These are phyloP conservation scores for Aegilops bicornis DNA, from an alignment of 176 grass and related monocot species.

Conservation along the genomic window DNA sequence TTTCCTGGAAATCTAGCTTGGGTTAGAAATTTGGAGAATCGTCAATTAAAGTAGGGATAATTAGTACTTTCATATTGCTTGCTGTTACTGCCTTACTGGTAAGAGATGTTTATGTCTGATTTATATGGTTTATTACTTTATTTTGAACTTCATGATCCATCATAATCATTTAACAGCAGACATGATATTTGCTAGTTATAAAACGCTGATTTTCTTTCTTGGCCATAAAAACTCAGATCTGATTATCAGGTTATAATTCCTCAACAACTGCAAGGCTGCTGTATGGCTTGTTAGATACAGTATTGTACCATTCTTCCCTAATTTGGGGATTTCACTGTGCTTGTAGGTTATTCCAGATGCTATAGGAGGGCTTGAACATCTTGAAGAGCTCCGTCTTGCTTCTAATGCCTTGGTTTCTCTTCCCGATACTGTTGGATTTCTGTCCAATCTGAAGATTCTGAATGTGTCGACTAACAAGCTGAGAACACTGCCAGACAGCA, in stretches of 20 bases:
- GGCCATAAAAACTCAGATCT: neutral
- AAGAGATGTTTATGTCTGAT: neutral
- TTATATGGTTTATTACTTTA: neutral
- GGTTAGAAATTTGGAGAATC: neutral
- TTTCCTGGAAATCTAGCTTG: neutral
- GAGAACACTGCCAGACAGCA: conserved; percentile 87
- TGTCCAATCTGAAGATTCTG: conserved; percentile 86
- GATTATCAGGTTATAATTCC: neutral
- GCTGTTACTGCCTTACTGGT: neutral
- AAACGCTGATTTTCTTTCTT: neutral
- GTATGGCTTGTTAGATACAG: neutral
- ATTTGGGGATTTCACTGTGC: neutral
- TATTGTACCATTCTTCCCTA: neutral
- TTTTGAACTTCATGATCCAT: neutral
- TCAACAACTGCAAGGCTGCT: neutral
- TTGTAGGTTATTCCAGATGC: conserved; percentile 83
- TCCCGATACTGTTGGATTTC: conserved; percentile 83
- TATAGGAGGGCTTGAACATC: conserved; percentile 63
- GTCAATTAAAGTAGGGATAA: neutral
- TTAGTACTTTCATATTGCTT: neutral
- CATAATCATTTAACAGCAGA: neutral
- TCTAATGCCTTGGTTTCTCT: conserved; percentile 62
- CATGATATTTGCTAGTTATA: neutral
- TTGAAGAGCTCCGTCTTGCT: conserved; percentile 68
- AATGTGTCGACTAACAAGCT: conserved; percentile 82